Evolutionary conservation across 2,329 filamentous ascomycete species (phyloP), one percentile per base, ranked within the genome.

Genomic region (Fusarium camptoceras): DNA sequence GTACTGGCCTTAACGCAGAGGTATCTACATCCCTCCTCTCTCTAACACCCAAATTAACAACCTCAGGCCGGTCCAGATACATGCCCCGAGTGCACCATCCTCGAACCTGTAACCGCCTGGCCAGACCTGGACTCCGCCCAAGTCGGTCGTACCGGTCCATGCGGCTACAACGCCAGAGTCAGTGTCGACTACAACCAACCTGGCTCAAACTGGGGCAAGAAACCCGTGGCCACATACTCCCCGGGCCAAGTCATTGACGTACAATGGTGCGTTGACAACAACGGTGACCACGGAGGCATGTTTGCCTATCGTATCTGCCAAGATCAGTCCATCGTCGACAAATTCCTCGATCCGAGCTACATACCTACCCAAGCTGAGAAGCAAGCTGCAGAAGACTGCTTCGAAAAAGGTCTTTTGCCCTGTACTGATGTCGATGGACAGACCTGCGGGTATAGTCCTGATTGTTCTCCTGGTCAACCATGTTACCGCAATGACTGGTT

Each of bases 281-380:
- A 87, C 68, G 86, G 86, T 0, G 85, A 87, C 67, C 85, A 87
- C 66, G 85, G 85, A 27, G 86, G 85, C 75, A 87, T 87, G 85
- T 87, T 86, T 75, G 81, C 76, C 69, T 87, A 86, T 74, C 83
- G 85, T 12, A 82, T 87, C 65, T 87, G 85, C 70, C 81, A 85
- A 66, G 78, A 87, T 68, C 84, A 87, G 68, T 77, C 75, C 0
- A 74, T 88, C 0, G 83, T 87, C 30, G 80, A 86, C 77, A 83
- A 84, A 67, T 82, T 87, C 70, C 75, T 86, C 3, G 81, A 82
- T 2, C 80, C 84, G 0, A 73, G 71, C 10, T 86, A 87, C 64
- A 68, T 84, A 5, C 85, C 85, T 0, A 87, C 84, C 4, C 76
- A 82, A 0, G 83, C 74, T 1, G 86, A 87, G 78, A 87, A 87